Percentiles rank a stretch among this genome's conserved stretches.
These are phyloP conservation scores for Acrodontium crateriforme DNA, from an alignment of 2,329 filamentous ascomycete species.

Conservation along the genomic window DNA sequence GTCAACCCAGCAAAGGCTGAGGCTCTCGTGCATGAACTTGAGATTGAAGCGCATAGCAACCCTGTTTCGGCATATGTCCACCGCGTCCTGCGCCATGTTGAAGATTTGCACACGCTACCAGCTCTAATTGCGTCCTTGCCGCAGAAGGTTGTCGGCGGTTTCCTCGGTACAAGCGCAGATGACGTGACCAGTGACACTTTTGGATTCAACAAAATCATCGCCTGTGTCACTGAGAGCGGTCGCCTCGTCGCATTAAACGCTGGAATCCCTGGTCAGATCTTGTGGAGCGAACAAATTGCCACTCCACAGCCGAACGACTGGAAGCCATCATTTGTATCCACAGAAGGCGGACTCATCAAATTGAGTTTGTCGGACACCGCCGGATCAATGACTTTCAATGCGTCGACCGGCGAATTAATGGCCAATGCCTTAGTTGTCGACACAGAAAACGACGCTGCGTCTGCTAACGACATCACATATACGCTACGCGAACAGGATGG, in stretches of 20 bases:
- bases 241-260: conserved; percentile 69
- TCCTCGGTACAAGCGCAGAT: conserved; percentile 26
- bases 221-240: conserved; percentile 67
- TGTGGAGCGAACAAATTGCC: conserved; percentile 59
- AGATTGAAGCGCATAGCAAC: conserved; percentile 75
- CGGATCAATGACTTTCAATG: conserved; percentile 39
- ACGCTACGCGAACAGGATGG: conserved; percentile 10
- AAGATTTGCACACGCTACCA: conserved; percentile 65
- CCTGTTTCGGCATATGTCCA: conserved; percentile 73
- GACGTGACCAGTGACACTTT: conserved; percentile 58
- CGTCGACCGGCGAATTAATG: conserved; percentile 16
- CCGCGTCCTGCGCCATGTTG: conserved; percentile 66
- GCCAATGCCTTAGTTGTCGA: conserved; percentile 4
- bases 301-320: conserved; percentile 44
- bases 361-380: conserved; percentile 16
- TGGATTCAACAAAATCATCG: conserved; percentile 73
- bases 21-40: conserved; percentile 62
- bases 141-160: conserved; percentile 45
- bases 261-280: conserved; percentile 55
- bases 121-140: conserved; percentile 59
- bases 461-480: conserved; percentile 10
- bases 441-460: conserved; percentile 1
- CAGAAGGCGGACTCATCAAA: conserved; percentile 26
- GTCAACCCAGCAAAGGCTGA: conserved; percentile 53
- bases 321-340: conserved; percentile 20